Conservation (phyloP, 2,329 filamentous ascomycete genomes). For the Colletotrichum spinosum region DNA sequence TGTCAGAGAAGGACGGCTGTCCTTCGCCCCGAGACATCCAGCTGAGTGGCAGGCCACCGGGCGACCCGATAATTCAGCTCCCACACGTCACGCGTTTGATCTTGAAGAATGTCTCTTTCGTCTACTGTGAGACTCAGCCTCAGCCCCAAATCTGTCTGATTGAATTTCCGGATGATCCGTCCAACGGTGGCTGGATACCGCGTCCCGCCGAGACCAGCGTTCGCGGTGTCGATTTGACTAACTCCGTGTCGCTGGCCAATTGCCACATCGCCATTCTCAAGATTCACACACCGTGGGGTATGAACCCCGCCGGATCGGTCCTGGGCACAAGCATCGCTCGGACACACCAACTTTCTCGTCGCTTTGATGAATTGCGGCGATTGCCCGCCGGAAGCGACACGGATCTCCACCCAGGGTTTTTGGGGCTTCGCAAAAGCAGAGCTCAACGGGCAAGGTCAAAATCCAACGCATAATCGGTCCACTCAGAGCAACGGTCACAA, state of each 20-base stretch:
- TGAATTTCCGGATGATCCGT: slow-evolving; percentile 4
- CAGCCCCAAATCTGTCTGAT: neutral
- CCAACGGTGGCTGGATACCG: neutral
- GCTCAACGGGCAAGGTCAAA: slow-evolving; percentile 18
- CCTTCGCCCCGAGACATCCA: neutral
- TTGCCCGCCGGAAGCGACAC: slow-evolving; percentile 24
- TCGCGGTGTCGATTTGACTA: slow-evolving; percentile 13
- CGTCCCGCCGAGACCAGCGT: slow-evolving; percentile 2
- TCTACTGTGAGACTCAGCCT: neutral
- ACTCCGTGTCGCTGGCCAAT: slow-evolving; percentile 9
- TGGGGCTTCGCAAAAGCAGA: neutral
- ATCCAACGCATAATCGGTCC: slow-evolving; percentile 26
- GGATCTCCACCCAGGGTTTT: slow-evolving; percentile 15
- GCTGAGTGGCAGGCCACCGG: slow-evolving; percentile 3
- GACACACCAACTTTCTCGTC: slow-evolving; percentile 21
- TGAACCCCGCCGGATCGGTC: slow-evolving; percentile 14
- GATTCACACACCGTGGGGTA: neutral
- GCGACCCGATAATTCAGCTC: slow-evolving; percentile 2
- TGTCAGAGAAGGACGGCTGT: too few relatives aligned
- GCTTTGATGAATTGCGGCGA: slow-evolving; percentile 27
- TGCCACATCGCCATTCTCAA: slow-evolving; percentile 12
- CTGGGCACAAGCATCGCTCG: slow-evolving; percentile 17
- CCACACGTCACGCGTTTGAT: slow-evolving; percentile 4
- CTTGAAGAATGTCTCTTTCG: neutral
- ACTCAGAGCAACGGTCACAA: slow-evolving; percentile 18